Base-by-base conservation (phyloP, 345 rosid genomes). In the Pistacia vera region DNA sequence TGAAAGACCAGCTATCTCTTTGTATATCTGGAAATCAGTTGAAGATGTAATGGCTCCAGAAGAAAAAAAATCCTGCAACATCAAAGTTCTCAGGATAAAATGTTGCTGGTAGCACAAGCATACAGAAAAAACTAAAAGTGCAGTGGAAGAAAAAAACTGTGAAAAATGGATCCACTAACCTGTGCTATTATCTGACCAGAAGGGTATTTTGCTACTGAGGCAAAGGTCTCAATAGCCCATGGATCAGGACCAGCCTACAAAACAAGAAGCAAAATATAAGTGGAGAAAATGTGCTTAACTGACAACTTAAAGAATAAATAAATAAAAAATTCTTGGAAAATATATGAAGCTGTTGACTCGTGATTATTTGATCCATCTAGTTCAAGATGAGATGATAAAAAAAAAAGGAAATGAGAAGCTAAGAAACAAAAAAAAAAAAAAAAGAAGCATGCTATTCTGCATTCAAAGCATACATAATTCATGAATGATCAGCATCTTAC, bases 21-120 rank as follows among this genome's bases (percentile, higher is more conserved):
- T 87, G 88, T 96, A 96, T 63, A 96, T 88, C 90, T 93, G 95
- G 84, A 96, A 96, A 90, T 96, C 98, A 52, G 98, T 96, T 0
- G 94, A 83, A 71, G 98, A 93, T 63, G 91, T 90, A 70, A 96
- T 88, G 75, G 75, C 73, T 73, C 99, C 98, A 75, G 92, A 87
- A 46, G 91, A 67, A 70, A 86, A 96, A 72, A 96, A 87, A 85
- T 96, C 99, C 98, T 96, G 95, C 78, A 85, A 67, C 82, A 76
- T 64, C 71, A 74, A 72, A 71, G 68, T 62, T 63, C 33, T 71
- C 57, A 79, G 72, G 72, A 71, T 60, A 38, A 72, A 65, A 63
- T 56, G 41, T 68, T 46, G 8, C 79, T 66, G 30, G 58, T 44
- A 51, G n/a, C 44, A 66, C 60, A 25, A 75, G 66, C 22, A 73